Evolutionary conservation across 306 rosid species (phyloP).

Genomic region (Cicer judaicum): DNA sequence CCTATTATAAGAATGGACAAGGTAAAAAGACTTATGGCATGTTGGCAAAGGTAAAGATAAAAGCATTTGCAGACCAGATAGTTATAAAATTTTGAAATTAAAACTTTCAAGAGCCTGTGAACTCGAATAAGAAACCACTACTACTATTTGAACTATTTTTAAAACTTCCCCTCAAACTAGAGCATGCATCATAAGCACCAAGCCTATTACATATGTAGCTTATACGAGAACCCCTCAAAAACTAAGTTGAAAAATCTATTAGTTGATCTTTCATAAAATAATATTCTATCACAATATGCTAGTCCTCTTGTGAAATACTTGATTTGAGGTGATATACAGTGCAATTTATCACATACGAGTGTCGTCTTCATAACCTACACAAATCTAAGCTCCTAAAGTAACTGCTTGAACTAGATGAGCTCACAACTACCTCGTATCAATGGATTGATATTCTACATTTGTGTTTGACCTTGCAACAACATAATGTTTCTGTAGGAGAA

Average conservation of each 20-base stretch:
- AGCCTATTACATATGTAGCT: neutral
- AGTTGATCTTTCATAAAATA: neutral
- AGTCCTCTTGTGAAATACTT: neutral
- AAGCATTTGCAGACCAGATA: conserved; percentile 10
- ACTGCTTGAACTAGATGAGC: neutral
- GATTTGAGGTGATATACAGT: neutral
- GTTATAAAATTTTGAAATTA: conserved; percentile 5
- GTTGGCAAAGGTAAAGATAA: conserved; percentile 27
- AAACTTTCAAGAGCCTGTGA: conserved; percentile 35
- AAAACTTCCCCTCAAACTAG: neutral
- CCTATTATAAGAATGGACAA: conserved; percentile 56
- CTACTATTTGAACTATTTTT: neutral
- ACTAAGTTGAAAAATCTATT: neutral
- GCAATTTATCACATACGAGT: neutral
- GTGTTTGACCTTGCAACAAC: neutral
- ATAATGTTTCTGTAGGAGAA: neutral
- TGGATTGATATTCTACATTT: neutral
- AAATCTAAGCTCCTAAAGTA: neutral
- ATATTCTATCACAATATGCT: neutral
- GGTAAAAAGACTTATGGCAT: conserved; percentile 36
- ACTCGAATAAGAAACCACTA: neutral
- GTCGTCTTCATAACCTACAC: neutral
- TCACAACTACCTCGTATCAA: neutral
- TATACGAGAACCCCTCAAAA: neutral
- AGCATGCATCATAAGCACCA: conserved; percentile 5